These are phyloP conservation scores for Cercophora newfieldiana DNA, from an alignment of 495 filamentous ascomycete genomes.

Conservation along the genomic window DNA sequence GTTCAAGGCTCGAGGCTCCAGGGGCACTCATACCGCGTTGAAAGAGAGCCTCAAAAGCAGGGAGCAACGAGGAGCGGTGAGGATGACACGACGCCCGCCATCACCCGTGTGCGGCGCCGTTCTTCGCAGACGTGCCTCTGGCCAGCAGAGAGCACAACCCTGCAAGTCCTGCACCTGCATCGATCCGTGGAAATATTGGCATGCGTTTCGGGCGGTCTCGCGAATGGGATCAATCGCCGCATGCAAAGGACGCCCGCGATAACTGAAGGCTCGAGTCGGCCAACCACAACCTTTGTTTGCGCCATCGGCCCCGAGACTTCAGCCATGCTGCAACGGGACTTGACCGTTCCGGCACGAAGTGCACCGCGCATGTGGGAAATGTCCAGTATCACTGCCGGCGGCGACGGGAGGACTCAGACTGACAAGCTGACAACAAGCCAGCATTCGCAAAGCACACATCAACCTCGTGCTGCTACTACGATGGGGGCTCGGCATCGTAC, in stretches of 20 bases:
- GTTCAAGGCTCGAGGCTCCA: too few species aligned
- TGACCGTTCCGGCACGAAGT: not conserved
- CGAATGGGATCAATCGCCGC: not conserved
- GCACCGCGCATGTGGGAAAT: too few species aligned
- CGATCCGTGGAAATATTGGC: conserved; percentile 5
- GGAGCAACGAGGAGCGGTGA: conserved; percentile 6
- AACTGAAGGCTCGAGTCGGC: not conserved
- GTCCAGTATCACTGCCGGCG: too few species aligned
- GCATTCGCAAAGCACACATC: too few species aligned
- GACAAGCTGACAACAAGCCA: too few species aligned
- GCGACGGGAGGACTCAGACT: too few species aligned
- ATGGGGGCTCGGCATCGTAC: not conserved
- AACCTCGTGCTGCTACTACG: too few species aligned
- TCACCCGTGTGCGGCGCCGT: not conserved
- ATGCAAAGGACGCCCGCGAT: not conserved
- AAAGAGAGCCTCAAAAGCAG: conserved; percentile 6
- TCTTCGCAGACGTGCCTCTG: not conserved
- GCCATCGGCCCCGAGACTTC: not conserved
- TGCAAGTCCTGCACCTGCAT: not conserved
- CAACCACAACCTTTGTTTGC: not conserved
- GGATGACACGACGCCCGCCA: not conserved
- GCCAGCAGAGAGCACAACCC: not conserved
- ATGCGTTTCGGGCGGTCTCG: not conserved
- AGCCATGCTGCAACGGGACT: not conserved
- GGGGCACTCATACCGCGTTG: not conserved